Evolutionary conservation across 2,329 filamentous ascomycete species (phyloP).

Genomic region (Pseudogymnoascus sp.): DNA sequence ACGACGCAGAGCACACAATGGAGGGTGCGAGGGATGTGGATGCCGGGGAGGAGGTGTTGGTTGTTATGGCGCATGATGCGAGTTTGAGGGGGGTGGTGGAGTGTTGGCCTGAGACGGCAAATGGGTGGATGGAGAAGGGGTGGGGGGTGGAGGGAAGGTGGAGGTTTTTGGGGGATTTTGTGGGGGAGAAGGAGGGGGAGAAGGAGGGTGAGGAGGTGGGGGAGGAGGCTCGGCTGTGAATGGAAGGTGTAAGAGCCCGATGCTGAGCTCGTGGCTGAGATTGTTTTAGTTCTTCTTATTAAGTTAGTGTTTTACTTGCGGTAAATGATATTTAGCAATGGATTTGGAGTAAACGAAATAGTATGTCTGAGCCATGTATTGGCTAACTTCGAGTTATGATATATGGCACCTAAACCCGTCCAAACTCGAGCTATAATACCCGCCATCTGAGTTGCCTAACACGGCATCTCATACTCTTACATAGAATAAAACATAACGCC

Average conservation of each 20-base stretch:
- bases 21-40: conserved; percentile 41
- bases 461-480: not conserved
- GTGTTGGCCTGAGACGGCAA: conserved; percentile 39
- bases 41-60: conserved; percentile 34
- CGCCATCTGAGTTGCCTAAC: not conserved
- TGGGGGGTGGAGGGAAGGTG: conserved; percentile 37
- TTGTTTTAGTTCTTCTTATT: not conserved
- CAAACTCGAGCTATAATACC: not conserved
- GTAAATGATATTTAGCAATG: not conserved
- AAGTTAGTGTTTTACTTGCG: not conserved
- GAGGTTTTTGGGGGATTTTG: conserved; percentile 35
- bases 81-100: conserved; percentile 34
- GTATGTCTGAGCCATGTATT: not conserved
- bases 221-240: not conserved
- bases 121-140: conserved; percentile 37
- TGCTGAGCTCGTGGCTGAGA: not conserved
- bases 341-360: not conserved
- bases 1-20: conserved; percentile 33
- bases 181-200: not conserved
- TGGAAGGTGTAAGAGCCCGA: not conserved
- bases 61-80: conserved; percentile 39
- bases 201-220: not conserved
- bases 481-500: no score
- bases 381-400: not conserved
- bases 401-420: not conserved